These are phyloP conservation scores for Leccinum arenicola DNA, from an alignment of 768 basidiomycete genomes.

Conservation along the genomic window DNA sequence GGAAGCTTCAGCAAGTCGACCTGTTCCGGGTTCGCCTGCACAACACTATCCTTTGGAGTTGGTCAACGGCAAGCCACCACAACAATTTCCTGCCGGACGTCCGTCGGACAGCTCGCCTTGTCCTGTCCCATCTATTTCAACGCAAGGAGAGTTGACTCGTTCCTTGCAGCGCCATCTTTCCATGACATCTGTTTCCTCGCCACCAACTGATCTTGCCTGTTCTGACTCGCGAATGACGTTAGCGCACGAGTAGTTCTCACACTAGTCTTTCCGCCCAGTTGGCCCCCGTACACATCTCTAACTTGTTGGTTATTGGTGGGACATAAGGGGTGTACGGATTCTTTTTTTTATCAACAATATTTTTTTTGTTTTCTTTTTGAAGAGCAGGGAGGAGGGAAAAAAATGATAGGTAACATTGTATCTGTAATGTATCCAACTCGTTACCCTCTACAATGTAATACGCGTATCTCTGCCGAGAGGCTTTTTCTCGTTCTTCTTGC, in stretches of 20 bases:
- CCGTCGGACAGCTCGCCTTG: slow-evolving; percentile 7
- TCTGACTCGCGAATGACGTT: slow-evolving; percentile 25
- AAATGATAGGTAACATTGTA: slow-evolving; percentile 23
- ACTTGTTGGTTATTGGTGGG: not conserved
- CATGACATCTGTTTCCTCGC: slow-evolving; percentile 20
- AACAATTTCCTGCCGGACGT: slow-evolving; percentile 29
- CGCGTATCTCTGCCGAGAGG: not conserved
- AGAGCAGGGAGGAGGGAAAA: not conserved
- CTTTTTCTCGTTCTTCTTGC: too few relatives aligned
- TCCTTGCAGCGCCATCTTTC: slow-evolving; percentile 28
- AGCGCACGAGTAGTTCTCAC: slow-evolving; percentile 12
- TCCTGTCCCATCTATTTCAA: not conserved
- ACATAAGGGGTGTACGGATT: slow-evolving; percentile 3
- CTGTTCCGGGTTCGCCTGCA: slow-evolving; percentile 1
- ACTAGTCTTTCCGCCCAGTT: not conserved
- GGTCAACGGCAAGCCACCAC: slow-evolving; percentile 31
- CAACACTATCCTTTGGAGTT: slow-evolving; percentile 16
- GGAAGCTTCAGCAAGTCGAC: slow-evolving; percentile 2
- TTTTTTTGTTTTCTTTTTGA: not conserved
- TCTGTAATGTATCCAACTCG: slow-evolving; percentile 20
- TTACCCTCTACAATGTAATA: slow-evolving; percentile 25
- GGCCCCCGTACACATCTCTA: not conserved
- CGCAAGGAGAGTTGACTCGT: slow-evolving; percentile 16
- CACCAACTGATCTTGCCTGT: slow-evolving; percentile 4
- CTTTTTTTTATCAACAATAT: slow-evolving; percentile 8